These are phyloP conservation scores for Taxillus chinensis DNA, from an alignment of 164 flowering plant species.

Conservation along the genomic window DNA sequence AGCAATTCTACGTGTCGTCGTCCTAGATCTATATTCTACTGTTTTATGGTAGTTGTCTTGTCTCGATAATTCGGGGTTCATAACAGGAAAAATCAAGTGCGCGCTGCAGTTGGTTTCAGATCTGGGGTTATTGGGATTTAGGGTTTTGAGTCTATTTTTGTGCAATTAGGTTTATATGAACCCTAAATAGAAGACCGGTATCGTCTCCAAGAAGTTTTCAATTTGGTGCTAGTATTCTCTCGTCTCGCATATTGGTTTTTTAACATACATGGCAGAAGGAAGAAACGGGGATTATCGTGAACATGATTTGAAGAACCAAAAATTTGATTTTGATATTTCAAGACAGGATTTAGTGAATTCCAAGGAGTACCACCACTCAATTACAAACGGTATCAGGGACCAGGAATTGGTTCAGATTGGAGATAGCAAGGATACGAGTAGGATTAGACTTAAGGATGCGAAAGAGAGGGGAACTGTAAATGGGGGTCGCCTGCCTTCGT, in stretches of 20 bases:
- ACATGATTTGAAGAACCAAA: slow-evolving; percentile 44
- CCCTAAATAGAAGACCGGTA: too few relatives aligned
- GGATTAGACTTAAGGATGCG: slow-evolving; percentile 32
- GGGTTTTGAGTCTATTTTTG: background rate
- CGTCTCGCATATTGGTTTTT: background rate
- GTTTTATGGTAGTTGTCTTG: background rate
- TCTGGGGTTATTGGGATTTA: slow-evolving; percentile 1
- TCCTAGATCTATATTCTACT: slow-evolving; percentile 10
- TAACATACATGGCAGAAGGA: slow-evolving; percentile 58
- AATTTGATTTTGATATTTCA: slow-evolving; percentile 30
- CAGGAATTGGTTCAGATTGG: slow-evolving; percentile 12
- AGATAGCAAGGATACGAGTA: slow-evolving; percentile 15
- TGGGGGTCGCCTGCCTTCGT: slow-evolving; percentile 34
- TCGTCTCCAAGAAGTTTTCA: background rate
- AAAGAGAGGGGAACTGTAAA: slow-evolving; percentile 34
- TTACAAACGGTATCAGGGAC: slow-evolving; percentile 22
- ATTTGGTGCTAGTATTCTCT: slow-evolving; percentile 2
- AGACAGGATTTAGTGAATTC: slow-evolving; percentile 29
- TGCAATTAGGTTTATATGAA: background rate
- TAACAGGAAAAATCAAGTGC: slow-evolving; percentile 1
- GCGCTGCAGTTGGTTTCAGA: background rate
- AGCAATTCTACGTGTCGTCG: background rate
- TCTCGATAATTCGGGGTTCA: background rate
- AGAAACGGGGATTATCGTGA: slow-evolving; percentile 52
- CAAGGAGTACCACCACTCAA: slow-evolving; percentile 33